Base-by-base conservation (phyloP, 1,284 basidiomycete genomes). In the Filobasidium uniguttulatum region DNA sequence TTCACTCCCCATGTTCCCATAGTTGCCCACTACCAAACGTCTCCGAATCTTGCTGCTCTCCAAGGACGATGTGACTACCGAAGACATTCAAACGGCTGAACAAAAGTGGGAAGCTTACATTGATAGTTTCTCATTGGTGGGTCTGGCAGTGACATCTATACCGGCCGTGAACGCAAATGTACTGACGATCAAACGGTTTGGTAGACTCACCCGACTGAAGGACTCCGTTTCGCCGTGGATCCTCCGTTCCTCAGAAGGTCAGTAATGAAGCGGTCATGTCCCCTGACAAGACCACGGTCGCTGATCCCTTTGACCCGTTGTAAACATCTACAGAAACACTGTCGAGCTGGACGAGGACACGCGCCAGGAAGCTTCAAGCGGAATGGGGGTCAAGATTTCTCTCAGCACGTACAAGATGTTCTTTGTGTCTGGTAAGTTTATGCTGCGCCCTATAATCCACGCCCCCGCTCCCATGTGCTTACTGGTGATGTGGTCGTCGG, bases 21-120 rank as follows among this genome's bases (percentile, higher is more conserved):
- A 90, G 87, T 71, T 83, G 17, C 78, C 81, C 0, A 74, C 79
- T 19, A 74, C 76, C 9, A 81, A 81, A 58, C 77, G 75, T 12
- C 75, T 93, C 63, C 83, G 84, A 0, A 74, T 94, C 48, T 88
- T 94, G 66, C 72, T 97, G 28, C 76, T 96, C 23, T 85, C 84
- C 17, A 87, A 86, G 62, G 89, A 93, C 57, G 91, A 96, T 62
- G 76, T 82, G 2, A 84, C 80, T 44, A 77, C 84, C 33, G 87
- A 94, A 59, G 87, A 93, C 60, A 80, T 83, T 0, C 85, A 85
- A 64, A 83, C 81, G 15, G 71, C 82, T 49, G 83, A 83, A 36
- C 82, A 84, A 38, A 76, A 84, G 45, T 91, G 89, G 88, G 81
- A 87, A 57, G 75, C 82, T 3, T 97, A 97, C 69, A 81, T 96